Conservation (phyloP, 768 basidiomycete genomes). For the Trametes coccinea region DNA sequence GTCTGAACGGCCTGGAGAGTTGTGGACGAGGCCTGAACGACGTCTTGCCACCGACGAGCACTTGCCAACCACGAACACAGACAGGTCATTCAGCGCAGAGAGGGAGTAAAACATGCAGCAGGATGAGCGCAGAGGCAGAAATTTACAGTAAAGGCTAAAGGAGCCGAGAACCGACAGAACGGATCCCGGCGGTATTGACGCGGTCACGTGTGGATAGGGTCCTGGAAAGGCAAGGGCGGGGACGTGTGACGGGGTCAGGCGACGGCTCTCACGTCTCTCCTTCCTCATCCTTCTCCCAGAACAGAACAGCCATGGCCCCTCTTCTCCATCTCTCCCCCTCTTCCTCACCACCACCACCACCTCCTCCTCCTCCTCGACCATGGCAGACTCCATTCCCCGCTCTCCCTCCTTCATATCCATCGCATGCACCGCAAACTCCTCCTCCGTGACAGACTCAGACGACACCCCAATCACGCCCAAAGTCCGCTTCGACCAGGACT, state of each 20-base stretch:
- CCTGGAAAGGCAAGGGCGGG: conserved; percentile 1
- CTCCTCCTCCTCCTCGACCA: conserved; percentile 5
- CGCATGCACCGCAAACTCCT: conserved; percentile 2
- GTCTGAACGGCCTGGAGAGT: too few relatives aligned
- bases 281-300: not conserved
- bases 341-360: not conserved
- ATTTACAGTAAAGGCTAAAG: not conserved
- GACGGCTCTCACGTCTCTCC: not conserved
- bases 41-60: too few relatives aligned
- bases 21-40: too few relatives aligned
- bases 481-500: conserved; percentile 74
- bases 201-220: conserved; percentile 17
- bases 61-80: not conserved
- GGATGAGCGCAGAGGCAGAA: not conserved
- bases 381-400: conserved; percentile 12
- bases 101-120: not conserved
- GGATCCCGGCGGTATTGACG: conserved; percentile 10
- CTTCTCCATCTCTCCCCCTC: not conserved
- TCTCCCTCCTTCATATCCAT: conserved; percentile 18
- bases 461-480: conserved; percentile 4
- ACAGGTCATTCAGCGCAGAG: too few relatives aligned
- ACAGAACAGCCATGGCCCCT: not conserved
- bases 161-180: not conserved
- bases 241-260: conserved; percentile 1
- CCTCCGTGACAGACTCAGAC: conserved; percentile 1